Conservation (phyloP, 1,284 basidiomycete genomes). For the Cryptococcus sp. region DNA sequence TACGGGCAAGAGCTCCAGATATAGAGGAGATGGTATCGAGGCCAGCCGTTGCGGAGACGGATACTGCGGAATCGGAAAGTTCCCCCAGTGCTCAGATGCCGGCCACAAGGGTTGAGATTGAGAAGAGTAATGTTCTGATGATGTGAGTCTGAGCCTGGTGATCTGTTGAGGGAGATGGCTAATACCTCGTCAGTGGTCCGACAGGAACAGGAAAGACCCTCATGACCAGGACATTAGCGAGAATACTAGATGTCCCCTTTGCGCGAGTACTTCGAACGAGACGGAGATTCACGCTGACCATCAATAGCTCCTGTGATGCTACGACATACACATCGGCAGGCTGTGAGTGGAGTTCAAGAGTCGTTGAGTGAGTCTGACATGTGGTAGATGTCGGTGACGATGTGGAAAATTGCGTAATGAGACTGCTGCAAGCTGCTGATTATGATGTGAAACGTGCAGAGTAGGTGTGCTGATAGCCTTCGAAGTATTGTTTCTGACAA, state of each 20-base stretch:
- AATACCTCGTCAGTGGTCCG: conserved; percentile 30
- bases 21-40: not conserved
- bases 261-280: conserved; percentile 57
- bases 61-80: conserved; percentile 12
- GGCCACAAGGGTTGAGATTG: conserved; percentile 53
- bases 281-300: conserved; percentile 43
- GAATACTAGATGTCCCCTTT: conserved; percentile 83
- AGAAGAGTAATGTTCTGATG: conserved; percentile 90
- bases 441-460: conserved; percentile 69
- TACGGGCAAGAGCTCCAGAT: not conserved
- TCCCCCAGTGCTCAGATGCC: conserved; percentile 5
- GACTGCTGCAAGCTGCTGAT: conserved; percentile 77
- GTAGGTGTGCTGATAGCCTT: conserved; percentile 18
- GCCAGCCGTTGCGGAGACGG: conserved; percentile 8
- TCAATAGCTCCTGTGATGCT: conserved; percentile 44
- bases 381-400: conserved; percentile 83
- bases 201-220: conserved; percentile 72
- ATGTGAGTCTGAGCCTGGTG: conserved; percentile 54
- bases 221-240: conserved; percentile 76
- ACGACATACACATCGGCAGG: conserved; percentile 51
- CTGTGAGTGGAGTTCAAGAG: conserved; percentile 27
- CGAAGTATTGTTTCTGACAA: conserved; percentile 7
- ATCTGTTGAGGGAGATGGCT: conserved; percentile 3
- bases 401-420: conserved; percentile 81
- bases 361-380: conserved; percentile 4